phyloP scores from a whole-genome alignment of 2,329 filamentous ascomycete species.

The Penicillium sp. region DNA sequence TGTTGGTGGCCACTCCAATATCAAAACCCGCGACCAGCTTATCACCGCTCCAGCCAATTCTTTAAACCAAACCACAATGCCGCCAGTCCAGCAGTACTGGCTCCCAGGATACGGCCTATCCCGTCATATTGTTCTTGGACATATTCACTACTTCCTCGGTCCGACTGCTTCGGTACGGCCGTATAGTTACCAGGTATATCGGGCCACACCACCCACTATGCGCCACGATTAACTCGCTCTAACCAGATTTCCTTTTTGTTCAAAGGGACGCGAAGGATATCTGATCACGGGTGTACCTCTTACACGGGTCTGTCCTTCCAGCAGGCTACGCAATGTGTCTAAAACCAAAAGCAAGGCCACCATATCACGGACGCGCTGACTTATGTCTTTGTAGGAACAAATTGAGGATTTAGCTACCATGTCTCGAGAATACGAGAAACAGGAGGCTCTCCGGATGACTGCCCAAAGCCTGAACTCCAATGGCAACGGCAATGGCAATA shows the following conservation, averaged over 20 bases:
- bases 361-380: conserved; percentile 9
- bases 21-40: not conserved
- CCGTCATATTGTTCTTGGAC: conserved; percentile 49
- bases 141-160: conserved; percentile 51
- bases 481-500: conserved; percentile 9
- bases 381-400: conserved; percentile 40
- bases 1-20: not conserved
- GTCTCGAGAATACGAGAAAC: conserved; percentile 49
- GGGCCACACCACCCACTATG: not conserved
- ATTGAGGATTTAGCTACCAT: conserved; percentile 50
- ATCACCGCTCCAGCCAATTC: not conserved
- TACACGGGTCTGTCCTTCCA: conserved; percentile 40
- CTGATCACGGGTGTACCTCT: conserved; percentile 47
- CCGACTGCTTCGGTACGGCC: conserved; percentile 48
- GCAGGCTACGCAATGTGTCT: not conserved
- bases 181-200: conserved; percentile 48
- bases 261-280: conserved; percentile 50
- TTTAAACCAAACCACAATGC: conserved; percentile 27
- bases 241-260: conserved; percentile 22
- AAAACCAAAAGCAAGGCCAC: not conserved
- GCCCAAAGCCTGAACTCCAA: conserved; percentile 21
- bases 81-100: conserved; percentile 47
- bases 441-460: conserved; percentile 48
- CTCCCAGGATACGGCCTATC: conserved; percentile 51
- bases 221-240: conserved; percentile 18